Evolutionary conservation across 108 stramenopile genomes (phyloP).

Genomic region (Mediolabrus comicus): DNA sequence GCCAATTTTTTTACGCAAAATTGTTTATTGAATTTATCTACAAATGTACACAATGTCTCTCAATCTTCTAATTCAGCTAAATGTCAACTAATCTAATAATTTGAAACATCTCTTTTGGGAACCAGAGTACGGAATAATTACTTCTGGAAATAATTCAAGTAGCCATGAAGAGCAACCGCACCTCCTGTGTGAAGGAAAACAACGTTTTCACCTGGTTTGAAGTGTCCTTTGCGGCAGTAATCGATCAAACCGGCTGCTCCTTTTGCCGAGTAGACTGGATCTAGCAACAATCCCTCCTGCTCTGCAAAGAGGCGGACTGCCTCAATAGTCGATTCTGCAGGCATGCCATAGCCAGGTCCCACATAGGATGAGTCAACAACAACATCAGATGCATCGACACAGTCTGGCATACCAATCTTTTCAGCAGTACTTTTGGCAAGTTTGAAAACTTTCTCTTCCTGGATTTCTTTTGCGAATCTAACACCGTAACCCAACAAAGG

Average conservation of each 20-base stretch:
- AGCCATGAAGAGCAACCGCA: neutral
- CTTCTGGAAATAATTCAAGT: neutral
- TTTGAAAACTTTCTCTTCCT: constrained; percentile 17
- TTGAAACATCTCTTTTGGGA: neutral
- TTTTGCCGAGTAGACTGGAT: constrained; percentile 49
- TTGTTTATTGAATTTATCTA: neutral
- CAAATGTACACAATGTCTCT: neutral
- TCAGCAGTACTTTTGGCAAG: constrained; percentile 19
- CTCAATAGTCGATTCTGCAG: constrained; percentile 34
- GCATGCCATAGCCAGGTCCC: constrained; percentile 44
- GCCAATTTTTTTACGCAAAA: neutral
- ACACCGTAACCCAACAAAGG: constrained; percentile 26
- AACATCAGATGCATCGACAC: constrained; percentile 11
- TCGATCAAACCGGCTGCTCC: constrained; percentile 46
- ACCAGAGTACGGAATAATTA: neutral
- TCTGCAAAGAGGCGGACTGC: constrained; percentile 42
- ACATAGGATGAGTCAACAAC: constrained; percentile 31
- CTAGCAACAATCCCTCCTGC: constrained; percentile 36
- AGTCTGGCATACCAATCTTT: constrained; percentile 1
- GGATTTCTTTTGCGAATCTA: constrained; percentile 27
- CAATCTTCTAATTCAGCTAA: too few relatives aligned
- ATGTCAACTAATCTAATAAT: neutral
- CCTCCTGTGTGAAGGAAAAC: constrained; percentile 50
- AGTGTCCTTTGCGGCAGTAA: constrained; percentile 29
- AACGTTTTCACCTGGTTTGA: constrained; percentile 32